These are phyloP conservation scores for Grosmannia penicillata DNA, from an alignment of 2,329 filamentous ascomycete species.

Conservation along the genomic window DNA sequence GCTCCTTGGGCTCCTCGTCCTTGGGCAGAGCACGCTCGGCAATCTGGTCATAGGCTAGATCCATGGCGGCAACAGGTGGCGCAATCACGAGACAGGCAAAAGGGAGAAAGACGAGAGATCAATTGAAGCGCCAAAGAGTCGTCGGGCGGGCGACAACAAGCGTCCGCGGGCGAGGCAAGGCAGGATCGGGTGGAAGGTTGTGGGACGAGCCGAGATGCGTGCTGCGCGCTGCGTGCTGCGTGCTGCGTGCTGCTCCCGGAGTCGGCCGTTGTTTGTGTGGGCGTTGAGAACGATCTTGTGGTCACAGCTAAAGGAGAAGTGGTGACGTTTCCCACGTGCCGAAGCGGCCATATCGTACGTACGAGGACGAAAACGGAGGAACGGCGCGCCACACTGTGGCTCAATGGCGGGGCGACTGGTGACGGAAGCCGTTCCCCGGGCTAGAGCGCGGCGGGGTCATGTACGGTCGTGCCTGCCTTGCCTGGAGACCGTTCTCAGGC, in stretches of 20 bases:
- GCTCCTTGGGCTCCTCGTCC: constrained; percentile 30
- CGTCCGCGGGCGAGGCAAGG: too few species aligned
- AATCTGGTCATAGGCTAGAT: constrained; percentile 95
- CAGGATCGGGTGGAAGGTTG: too few species aligned
- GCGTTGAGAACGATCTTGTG: background rate
- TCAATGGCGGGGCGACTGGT: too few species aligned
- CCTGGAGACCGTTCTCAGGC: too few species aligned
- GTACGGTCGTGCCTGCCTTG: too few species aligned
- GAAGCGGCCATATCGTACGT: too few species aligned
- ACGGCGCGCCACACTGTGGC: background rate
- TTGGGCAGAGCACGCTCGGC: constrained; percentile 63
- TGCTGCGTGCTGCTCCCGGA: background rate
- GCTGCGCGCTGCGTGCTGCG: background rate
- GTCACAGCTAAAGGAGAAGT: background rate
- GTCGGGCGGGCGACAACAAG: too few species aligned
- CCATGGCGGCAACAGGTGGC: constrained; percentile 42
- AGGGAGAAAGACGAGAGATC: background rate
- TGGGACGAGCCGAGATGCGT: background rate
- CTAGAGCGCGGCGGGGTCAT: too few species aligned
- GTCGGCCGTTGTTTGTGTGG: background rate
- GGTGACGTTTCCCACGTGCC: constrained; percentile 1
- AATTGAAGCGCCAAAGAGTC: too few species aligned
- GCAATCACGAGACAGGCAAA: background rate
- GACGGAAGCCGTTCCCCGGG: too few species aligned
- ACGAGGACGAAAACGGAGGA: background rate